Evolutionary conservation across 352 stramenopile species (phyloP).

Genomic region (Globisporangium yorkense): DNA sequence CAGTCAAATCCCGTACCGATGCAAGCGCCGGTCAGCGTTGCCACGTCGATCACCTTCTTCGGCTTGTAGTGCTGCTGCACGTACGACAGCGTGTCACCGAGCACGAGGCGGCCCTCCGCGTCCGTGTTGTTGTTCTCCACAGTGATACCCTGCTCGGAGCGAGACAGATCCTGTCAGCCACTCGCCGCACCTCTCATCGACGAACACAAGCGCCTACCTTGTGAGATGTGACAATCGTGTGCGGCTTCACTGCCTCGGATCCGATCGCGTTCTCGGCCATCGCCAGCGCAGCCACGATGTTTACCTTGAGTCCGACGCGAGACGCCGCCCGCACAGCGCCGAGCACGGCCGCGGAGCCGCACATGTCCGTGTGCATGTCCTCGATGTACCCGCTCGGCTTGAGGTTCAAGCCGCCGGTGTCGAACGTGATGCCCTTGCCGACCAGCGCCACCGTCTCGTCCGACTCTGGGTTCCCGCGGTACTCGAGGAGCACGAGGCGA

Average conservation of each 20-base stretch:
- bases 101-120: conserved; percentile 88
- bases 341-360: conserved; percentile 83
- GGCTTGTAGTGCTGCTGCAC: conserved; percentile 85
- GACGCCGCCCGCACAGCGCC: conserved; percentile 70
- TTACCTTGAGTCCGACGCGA: conserved; percentile 65
- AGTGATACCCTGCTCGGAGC: conserved; percentile 48
- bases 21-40: conserved; percentile 90
- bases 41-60: conserved; percentile 92
- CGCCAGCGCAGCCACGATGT: conserved; percentile 72
- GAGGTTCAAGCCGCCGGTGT: conserved; percentile 93
- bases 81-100: conserved; percentile 88
- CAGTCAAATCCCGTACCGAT: conserved; percentile 34
- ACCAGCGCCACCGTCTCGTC: conserved; percentile 80
- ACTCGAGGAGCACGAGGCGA: conserved; percentile 83
- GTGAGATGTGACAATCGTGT: conserved; percentile 87
- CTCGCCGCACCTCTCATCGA: background rate
- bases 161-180: background rate
- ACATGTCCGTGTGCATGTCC: conserved; percentile 93
- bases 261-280: conserved; percentile 83
- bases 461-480: conserved; percentile 57
- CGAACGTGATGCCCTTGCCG: conserved; percentile 94
- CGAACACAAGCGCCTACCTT: conserved; percentile 25
- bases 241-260: conserved; percentile 82
- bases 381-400: conserved; percentile 90
- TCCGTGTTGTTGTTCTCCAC: conserved; percentile 93